Base-by-base conservation (phyloP, 352 stramenopile genomes). In the Pythium utonaiense region DNA sequence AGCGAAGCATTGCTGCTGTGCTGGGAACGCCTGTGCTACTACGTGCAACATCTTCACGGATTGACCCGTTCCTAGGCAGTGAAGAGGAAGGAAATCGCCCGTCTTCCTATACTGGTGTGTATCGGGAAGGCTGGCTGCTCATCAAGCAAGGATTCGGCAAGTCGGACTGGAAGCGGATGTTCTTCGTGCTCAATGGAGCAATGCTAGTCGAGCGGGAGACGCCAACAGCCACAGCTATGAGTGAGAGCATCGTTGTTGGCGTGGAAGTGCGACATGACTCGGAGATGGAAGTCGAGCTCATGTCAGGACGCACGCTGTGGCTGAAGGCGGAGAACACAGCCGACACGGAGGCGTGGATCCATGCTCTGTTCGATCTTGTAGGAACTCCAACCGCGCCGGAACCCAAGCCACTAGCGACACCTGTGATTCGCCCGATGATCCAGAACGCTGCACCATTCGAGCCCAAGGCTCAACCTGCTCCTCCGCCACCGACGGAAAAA, bases 201-300 rank as follows among this genome's bases (percentile, higher is more conserved):
- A 80, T 78, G 66, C 60, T 93, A 16, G 71, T 86, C 63, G 86
- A 91, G 48, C 80, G 80, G 8, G 76, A 91, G 27, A 62, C 64
- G 1, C 78, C 81, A 0, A 70, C 73, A 25, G 71, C 83, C n/a
- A 60, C 73, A n/a, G 48, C 78, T 3, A 80, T 74, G 1, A 74
- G 73, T 7, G 71, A 83, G 21, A 65, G 84, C 13, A 62, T 73
- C 31, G 70, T 91, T 12, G 60, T 83, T 1, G 73, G 83, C 45
- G 78, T 89, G 10, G 65, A 53, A 17, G 75, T 86, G 25, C 77
- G 70, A 54, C 67, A 50, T 9, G 61, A 77, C 3, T 57, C 12
- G 52, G 63, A 70, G 27, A 58, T 86, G 21, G 72, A 86, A 50
- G 64, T 91, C 24, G 65, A 83, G 48, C 70, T 91, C 48, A 74